phyloP scores from a whole-genome alignment of 441 rosid species.

The Theobroma grandiflorum region DNA sequence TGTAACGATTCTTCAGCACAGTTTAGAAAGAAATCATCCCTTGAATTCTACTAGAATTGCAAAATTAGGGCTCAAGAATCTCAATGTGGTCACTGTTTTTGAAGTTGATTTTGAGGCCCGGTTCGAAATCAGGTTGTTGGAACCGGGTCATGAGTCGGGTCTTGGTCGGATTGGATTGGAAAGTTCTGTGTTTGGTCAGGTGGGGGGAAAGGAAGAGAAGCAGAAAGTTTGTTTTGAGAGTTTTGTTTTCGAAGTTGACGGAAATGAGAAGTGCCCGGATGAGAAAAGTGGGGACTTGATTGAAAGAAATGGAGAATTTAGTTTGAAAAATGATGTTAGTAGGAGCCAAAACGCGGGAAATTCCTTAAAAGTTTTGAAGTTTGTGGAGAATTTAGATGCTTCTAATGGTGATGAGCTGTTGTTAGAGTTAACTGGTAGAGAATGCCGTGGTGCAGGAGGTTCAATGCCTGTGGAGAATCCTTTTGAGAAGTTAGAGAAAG shows the following conservation, averaged over 20 bases:
- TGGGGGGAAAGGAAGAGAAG: constrained; percentile 12
- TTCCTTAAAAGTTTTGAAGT: constrained; percentile 21
- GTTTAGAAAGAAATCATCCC: constrained; percentile 75
- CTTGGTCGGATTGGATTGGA: constrained; percentile 27
- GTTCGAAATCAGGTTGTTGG: constrained; percentile 53
- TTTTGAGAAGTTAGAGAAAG: not conserved
- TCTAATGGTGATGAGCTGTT: not conserved
- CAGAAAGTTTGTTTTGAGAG: constrained; percentile 26
- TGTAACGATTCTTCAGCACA: constrained; percentile 84
- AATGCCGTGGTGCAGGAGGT: constrained; percentile 11
- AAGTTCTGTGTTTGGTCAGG: constrained; percentile 32
- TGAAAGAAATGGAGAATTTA: constrained; percentile 20
- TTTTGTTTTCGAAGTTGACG: constrained; percentile 24
- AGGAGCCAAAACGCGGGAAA: not conserved
- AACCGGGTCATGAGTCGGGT: constrained; percentile 31
- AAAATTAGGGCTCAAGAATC: constrained; percentile 73
- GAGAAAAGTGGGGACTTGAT: constrained; percentile 22
- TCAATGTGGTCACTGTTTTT: constrained; percentile 54
- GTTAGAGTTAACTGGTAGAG: constrained; percentile 14
- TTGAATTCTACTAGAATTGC: constrained; percentile 82
- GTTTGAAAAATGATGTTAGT: constrained; percentile 25
- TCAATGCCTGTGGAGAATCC: not conserved
- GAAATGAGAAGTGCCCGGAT: constrained; percentile 10
- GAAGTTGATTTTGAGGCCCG: constrained; percentile 67
- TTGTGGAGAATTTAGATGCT: constrained; percentile 11